Evolutionary conservation across 257 asterid species (phyloP).

Genomic region (Lavandula angustifolia): DNA sequence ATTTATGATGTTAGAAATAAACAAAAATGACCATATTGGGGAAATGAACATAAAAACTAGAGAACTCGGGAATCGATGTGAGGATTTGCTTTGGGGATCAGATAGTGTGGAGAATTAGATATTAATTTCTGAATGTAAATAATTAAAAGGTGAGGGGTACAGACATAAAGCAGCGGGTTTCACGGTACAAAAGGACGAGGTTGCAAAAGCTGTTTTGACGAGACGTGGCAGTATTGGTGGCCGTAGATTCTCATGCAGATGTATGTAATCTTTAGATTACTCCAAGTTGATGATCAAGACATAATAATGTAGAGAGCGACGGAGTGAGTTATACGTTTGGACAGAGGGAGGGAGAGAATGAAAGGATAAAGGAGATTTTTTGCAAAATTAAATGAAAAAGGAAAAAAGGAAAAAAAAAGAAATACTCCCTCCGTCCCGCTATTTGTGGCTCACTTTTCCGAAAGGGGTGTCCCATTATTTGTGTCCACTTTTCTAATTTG

Average conservation of each 20-base stretch:
- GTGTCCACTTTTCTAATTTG: no score
- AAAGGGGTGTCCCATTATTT: no score
- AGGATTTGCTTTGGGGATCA: slow-evolving; percentile 1
- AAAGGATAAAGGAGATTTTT: slow-evolving; percentile 1
- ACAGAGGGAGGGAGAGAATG: slow-evolving; percentile 15
- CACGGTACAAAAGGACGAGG: slow-evolving; percentile 63
- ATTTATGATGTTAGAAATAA: no score
- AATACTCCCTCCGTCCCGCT: no score
- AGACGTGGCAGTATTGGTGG: slow-evolving; percentile 39
- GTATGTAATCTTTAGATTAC: slow-evolving; percentile 39
- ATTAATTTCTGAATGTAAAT: slow-evolving; percentile 22
- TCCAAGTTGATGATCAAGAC: slow-evolving; percentile 29
- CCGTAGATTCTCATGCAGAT: slow-evolving; percentile 45
- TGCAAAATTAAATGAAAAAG: not conserved
- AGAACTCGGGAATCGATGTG: no score
- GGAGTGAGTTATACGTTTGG: not conserved
- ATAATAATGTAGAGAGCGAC: slow-evolving; percentile 21
- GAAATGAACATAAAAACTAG: no score
- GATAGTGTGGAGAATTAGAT: slow-evolving; percentile 30
- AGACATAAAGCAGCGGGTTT: slow-evolving; percentile 84
- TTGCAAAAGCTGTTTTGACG: slow-evolving; percentile 45
- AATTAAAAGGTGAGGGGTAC: slow-evolving; percentile 36
- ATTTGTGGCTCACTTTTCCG: no score
- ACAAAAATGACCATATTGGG: no score
- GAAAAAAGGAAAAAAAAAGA: not conserved